Conservation (phyloP, 2,329 filamentous ascomycete genomes). For the Endoconidiophora laricicola region DNA sequence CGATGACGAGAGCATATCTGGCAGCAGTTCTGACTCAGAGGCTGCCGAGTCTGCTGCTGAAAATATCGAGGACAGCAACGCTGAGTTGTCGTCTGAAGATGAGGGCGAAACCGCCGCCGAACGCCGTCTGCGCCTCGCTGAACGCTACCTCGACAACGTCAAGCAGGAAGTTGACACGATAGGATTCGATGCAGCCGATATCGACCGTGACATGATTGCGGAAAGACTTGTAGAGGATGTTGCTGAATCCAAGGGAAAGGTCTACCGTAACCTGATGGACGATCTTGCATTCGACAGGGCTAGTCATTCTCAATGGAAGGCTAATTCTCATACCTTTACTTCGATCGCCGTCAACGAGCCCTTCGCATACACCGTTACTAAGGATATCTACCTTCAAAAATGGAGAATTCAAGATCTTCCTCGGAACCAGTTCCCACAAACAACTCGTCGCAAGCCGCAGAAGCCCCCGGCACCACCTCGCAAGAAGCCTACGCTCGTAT, state of each 20-base stretch:
- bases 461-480: conserved; percentile 41
- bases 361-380: conserved; percentile 75
- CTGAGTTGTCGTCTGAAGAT: conserved; percentile 41
- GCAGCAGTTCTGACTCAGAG: conserved; percentile 56
- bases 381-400: conserved; percentile 71
- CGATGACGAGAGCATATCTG: conserved; percentile 66
- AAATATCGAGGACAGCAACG: conserved; percentile 27
- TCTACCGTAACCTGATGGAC: conserved; percentile 65
- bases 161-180: conserved; percentile 56
- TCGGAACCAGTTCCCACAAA: conserved; percentile 41
- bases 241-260: conserved; percentile 74
- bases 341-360: conserved; percentile 64
- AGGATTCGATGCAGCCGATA: conserved; percentile 86
- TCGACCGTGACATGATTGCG: conserved; percentile 83
- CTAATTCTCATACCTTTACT: conserved; percentile 63
- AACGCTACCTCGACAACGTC: conserved; percentile 85
- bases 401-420: conserved; percentile 65
- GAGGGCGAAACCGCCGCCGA: conserved; percentile 82
- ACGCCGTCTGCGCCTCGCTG: conserved; percentile 68
- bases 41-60: conserved; percentile 32
- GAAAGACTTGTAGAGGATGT: conserved; percentile 83
- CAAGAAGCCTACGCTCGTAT: conserved; percentile 45
- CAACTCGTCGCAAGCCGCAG: conserved; percentile 40
- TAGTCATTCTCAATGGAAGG: conserved; percentile 55
- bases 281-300: conserved; percentile 54